These are phyloP conservation scores for Ganoderma lingzhi DNA, from an alignment of 1,284 basidiomycete genomes.

Conservation along the genomic window DNA sequence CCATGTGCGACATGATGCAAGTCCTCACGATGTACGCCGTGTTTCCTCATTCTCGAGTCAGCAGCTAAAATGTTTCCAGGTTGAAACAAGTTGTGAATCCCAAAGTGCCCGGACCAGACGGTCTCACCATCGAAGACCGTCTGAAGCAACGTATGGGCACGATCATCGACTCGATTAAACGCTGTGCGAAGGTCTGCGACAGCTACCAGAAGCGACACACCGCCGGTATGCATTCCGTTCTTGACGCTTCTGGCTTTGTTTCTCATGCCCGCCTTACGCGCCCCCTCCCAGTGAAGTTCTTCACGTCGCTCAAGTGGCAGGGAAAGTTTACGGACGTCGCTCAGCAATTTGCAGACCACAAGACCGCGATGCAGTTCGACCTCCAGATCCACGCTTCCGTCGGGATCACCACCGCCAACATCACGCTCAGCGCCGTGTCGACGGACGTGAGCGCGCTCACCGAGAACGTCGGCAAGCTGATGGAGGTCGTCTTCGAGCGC, in stretches of 20 bases:
- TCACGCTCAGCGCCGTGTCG: background rate
- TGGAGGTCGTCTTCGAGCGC: conserved; percentile 23
- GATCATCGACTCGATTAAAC: conserved; percentile 38
- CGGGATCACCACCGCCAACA: conserved; percentile 12
- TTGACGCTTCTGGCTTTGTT: background rate
- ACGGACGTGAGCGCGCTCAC: conserved; percentile 10
- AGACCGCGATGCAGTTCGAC: conserved; percentile 15
- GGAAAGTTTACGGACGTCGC: conserved; percentile 21
- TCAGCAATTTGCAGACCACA: conserved; percentile 18
- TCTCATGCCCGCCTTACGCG: background rate
- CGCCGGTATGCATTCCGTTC: conserved; percentile 29
- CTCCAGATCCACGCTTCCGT: conserved; percentile 17
- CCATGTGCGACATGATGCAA: conserved; percentile 54
- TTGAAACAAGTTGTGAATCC: background rate
- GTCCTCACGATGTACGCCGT: conserved; percentile 47
- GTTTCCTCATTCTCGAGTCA: background rate
- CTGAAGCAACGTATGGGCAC: conserved; percentile 28
- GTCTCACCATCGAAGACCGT: conserved; percentile 29
- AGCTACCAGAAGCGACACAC: conserved; percentile 39
- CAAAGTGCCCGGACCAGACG: background rate
- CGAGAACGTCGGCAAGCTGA: conserved; percentile 12
- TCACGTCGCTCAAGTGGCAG: conserved; percentile 24
- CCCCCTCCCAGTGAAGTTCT: conserved; percentile 15
- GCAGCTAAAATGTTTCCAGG: background rate
- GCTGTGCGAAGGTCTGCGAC: conserved; percentile 40